These are phyloP conservation scores for Chenopodium album DNA, from an alignment of 148 eudicot species.

Conservation along the genomic window DNA sequence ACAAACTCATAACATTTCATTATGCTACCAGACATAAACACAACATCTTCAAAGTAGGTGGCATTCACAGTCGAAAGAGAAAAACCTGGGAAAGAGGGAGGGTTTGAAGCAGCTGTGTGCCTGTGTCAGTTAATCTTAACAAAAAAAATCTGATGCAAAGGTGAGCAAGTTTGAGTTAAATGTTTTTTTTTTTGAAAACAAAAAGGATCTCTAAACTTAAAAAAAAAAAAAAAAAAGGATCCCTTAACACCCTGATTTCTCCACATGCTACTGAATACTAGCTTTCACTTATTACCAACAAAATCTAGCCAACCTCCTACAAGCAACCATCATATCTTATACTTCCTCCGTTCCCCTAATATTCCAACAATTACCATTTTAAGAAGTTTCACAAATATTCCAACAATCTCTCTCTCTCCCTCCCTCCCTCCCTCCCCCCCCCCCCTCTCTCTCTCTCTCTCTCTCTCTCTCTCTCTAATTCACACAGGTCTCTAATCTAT, in stretches of 20 bases:
- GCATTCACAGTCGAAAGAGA: neutral
- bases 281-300: neutral
- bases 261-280: neutral
- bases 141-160: neutral
- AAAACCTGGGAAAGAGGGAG: neutral
- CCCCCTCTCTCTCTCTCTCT: no score
- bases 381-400: no score
- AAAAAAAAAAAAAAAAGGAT: no score
- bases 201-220: no score
- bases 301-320: neutral
- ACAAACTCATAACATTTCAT: neutral
- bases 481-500: no score
- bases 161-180: neutral
- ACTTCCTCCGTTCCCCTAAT: no score
- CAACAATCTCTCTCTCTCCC: no score
- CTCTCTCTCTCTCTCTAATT: no score
- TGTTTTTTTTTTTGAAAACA: no score
- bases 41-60: neutral
- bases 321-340: neutral
- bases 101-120: neutral
- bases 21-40: neutral
- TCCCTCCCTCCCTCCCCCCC: no score
- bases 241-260: neutral
- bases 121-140: no score
- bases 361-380: no score